Evolutionary conservation across 2,329 filamentous ascomycete genomes (phyloP).

Genomic region (Phoma sp.): DNA sequence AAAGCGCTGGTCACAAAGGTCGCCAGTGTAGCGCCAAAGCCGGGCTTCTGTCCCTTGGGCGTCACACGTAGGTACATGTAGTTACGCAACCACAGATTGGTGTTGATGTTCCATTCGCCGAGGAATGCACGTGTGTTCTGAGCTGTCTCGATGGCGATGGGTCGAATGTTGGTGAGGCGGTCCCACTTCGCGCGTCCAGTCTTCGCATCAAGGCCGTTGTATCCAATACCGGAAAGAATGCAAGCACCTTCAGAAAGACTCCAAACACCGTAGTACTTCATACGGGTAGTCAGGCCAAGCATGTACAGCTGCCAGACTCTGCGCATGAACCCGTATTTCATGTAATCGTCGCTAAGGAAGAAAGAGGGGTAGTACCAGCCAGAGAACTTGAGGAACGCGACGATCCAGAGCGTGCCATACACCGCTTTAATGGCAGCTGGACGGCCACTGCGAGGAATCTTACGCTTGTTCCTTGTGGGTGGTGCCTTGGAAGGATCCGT

Average conservation of each 20-base stretch:
- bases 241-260: conserved; percentile 90
- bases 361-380: conserved; percentile 69
- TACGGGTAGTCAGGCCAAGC: conserved; percentile 78
- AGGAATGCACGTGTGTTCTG: conserved; percentile 94
- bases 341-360: conserved; percentile 70
- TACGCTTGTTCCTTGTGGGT: conserved; percentile 85
- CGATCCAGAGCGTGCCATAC: conserved; percentile 78
- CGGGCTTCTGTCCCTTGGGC: conserved; percentile 92
- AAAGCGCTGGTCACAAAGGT: conserved; percentile 94
- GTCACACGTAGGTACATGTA: conserved; percentile 96
- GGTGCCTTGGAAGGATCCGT: conserved; percentile 86
- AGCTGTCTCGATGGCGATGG: conserved; percentile 83
- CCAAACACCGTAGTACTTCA: conserved; percentile 99
- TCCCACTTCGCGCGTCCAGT: conserved; percentile 90
- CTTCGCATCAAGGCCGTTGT: conserved; percentile 86
- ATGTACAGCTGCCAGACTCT: conserved; percentile 83
- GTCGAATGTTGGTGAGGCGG: conserved; percentile 86
- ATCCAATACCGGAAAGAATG: conserved; percentile 91
- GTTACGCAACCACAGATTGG: conserved; percentile 94
- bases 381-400: conserved; percentile 76
- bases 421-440: conserved; percentile 80
- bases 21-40: conserved; percentile 90
- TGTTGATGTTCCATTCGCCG: conserved; percentile 98
- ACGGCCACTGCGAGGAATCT: conserved; percentile 87
- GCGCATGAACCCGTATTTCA: conserved; percentile 70